A percentile compares a stretch with the other conserved stretches of the same genome.
Evolutionary conservation across 169 alveolate species (phyloP).

Genomic region (Eimeria necatrix): DNA sequence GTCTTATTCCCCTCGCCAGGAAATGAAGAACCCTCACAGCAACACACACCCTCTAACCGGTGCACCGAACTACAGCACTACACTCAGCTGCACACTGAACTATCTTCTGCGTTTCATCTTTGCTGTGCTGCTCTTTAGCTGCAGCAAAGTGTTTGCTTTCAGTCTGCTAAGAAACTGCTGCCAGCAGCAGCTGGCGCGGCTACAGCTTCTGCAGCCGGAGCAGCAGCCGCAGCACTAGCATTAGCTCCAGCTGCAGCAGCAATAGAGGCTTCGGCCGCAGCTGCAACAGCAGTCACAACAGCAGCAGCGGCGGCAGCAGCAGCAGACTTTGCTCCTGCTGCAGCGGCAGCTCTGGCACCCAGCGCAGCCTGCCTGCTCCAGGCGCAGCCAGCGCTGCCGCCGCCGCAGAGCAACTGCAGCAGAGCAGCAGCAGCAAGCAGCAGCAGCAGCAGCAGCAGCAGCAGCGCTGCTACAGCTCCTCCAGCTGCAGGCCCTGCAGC

Average conservation of each 20-base stretch:
- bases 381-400: slow-evolving; percentile 8
- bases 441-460: background rate
- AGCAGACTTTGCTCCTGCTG: background rate
- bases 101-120: no score
- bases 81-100: no score
- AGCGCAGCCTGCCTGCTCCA: background rate
- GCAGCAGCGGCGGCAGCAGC: background rate
- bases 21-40: no score
- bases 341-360: background rate
- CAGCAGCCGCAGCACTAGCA: slow-evolving; percentile 11
- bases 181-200: background rate
- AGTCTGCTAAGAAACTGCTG: background rate
- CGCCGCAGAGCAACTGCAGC: slow-evolving; percentile 3
- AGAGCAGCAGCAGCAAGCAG: background rate
- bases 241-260: background rate
- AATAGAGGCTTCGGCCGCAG: background rate
- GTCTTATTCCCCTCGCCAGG: no score
- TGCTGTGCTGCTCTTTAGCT: no score
- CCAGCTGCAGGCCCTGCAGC: background rate
- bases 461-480: background rate
- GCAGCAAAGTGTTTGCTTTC: no score
- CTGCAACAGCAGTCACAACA: background rate
- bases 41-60: no score
- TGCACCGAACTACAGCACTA: no score
- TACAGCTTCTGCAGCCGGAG: background rate